Percentiles rank a stretch among this genome's conserved stretches.
phyloP scores from a whole-genome alignment of 108 stramenopile genomes.

The Discostella pseudostelligera region DNA sequence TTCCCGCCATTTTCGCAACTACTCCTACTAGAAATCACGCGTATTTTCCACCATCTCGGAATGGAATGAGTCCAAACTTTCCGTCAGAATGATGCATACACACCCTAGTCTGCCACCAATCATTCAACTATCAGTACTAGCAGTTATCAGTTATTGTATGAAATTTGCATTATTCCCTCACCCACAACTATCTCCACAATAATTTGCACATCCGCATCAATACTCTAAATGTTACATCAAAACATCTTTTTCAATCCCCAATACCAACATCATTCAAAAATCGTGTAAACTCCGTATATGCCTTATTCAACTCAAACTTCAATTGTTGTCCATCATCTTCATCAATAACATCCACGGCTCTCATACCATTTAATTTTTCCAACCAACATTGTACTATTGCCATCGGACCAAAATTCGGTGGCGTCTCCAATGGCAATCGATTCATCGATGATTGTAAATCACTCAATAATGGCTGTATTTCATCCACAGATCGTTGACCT shows the following conservation, averaged over 20 bases:
- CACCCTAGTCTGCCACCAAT: too few species aligned
- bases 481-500: constrained; percentile 94
- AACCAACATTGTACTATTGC: constrained; percentile 89
- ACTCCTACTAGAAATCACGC: too few species aligned
- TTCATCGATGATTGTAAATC: constrained; percentile 89
- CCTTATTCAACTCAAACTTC: constrained; percentile 84
- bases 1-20: too few species aligned
- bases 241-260: background rate
- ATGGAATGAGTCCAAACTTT: too few species aligned
- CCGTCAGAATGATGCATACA: too few species aligned
- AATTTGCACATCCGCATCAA: background rate
- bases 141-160: too few species aligned
- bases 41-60: too few species aligned
- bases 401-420: constrained; percentile 89
- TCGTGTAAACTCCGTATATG: constrained; percentile 87
- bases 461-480: constrained; percentile 91
- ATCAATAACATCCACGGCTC: constrained; percentile 91
- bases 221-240: background rate
- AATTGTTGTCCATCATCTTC: constrained; percentile 94
- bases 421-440: constrained; percentile 73
- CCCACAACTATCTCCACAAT: too few species aligned
- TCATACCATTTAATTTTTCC: constrained; percentile 88
- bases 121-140: too few species aligned
- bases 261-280: constrained; percentile 50
- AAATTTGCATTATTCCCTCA: too few species aligned